Base-by-base conservation (phyloP, 495 filamentous ascomycete species). In the Pseudevernia furfuracea region DNA sequence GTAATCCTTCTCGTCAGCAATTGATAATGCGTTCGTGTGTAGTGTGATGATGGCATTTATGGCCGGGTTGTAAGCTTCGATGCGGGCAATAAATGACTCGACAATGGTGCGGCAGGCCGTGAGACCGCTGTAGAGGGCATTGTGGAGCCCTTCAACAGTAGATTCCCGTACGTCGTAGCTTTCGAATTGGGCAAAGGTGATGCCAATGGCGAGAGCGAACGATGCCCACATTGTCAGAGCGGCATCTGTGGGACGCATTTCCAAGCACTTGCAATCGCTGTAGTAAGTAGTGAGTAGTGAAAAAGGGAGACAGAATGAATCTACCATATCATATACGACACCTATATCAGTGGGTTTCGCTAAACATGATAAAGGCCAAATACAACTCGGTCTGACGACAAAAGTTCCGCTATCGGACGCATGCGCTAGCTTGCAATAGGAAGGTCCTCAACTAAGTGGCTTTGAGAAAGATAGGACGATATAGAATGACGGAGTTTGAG, bases 41-140 rank as follows among this genome's bases (percentile, higher is more conserved):
- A 86, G 72, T 1, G 74, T 75, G 43, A 86, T 74, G 58, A 89
- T 72, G 30, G 84, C 79, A 63, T 86, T 85, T 61, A 86, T 76
- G 17, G 72, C 74, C 14, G 78, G 77, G 70, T 88, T 84, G 67
- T 82, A 78, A 12, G 72, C 70, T 59, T 81, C 75, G 48, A 88
- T 84, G 23, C 83, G 80, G 4, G 77, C 69, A 38, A 87, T 69
- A 67, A 84, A 87, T 25, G 77, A 72, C 28, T 76, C 78, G n/a
- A 86, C 74, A 0, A 87, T 72, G 8, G 71, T 71, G 15, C 79
- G 74, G 70, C 83, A 86, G 32, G 79, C 81, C 39, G 79, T 77
- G 23, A 74, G 68, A 9, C 74, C 73, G n/a, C 72, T 68, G 63
- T 75, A 79, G 46, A 87, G 76, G 19, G 76, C 74, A 65, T 78